Conservation (phyloP, 2,329 filamentous ascomycete species). For the Zymoseptoria pseudotritici region DNA sequence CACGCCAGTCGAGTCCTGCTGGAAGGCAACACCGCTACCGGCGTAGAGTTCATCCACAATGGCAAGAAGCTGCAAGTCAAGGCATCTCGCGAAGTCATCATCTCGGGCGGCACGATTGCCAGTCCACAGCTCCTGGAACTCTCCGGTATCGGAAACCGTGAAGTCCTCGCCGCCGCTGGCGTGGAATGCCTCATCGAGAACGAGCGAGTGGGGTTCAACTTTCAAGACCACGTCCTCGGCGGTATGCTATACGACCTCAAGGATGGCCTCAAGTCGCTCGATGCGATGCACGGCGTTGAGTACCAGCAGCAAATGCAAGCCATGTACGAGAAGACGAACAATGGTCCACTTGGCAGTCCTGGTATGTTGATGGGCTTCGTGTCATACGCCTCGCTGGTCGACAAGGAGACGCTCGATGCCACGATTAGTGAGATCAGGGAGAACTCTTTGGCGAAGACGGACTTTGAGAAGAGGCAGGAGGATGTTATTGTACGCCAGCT, state of each 20-base stretch:
- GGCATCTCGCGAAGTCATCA: conserved; percentile 32
- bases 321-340: conserved; percentile 28
- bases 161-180: conserved; percentile 41
- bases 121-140: conserved; percentile 47
- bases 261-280: conserved; percentile 27
- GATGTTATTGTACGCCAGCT: conserved; percentile 29
- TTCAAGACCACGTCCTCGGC: conserved; percentile 39
- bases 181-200: conserved; percentile 43
- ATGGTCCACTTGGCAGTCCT: conserved; percentile 29
- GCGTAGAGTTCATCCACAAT: conserved; percentile 37
- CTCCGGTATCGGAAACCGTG: conserved; percentile 47
- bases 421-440: conserved; percentile 27
- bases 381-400: conserved; percentile 27
- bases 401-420: conserved; percentile 22
- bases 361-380: conserved; percentile 32
- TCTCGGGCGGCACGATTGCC: conserved; percentile 44
- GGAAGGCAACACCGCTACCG: conserved; percentile 22
- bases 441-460: conserved; percentile 29
- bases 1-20: conserved; percentile 23
- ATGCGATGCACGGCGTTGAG: conserved; percentile 30
- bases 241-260: conserved; percentile 26
- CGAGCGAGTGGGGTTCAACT: conserved; percentile 39
- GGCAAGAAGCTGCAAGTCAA: conserved; percentile 30
- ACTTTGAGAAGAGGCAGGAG: conserved; percentile 31
- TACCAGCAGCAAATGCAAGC: conserved; percentile 29